phyloP scores from a whole-genome alignment of 2,329 filamentous ascomycete species.

The Colletotrichum coccodes region DNA sequence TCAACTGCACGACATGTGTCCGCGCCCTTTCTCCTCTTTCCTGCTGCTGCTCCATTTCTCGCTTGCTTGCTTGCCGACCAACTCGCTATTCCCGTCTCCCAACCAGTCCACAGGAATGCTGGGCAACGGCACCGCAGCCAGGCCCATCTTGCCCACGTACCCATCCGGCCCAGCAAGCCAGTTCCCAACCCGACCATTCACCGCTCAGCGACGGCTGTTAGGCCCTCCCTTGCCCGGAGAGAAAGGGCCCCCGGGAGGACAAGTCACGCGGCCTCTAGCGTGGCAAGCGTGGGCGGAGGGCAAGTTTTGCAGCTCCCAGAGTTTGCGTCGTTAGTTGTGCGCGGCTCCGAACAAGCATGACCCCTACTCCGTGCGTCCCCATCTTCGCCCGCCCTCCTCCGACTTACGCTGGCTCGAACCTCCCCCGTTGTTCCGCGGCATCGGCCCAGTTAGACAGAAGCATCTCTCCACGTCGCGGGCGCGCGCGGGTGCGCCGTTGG shows the following conservation, averaged over 20 bases:
- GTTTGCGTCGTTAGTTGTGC: not conserved
- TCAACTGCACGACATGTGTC: constrained; percentile 7
- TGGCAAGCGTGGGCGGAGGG: not conserved
- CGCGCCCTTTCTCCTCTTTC: not conserved
- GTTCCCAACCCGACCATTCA: not conserved
- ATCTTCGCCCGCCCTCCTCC: not conserved
- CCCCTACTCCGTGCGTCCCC: constrained; percentile 24
- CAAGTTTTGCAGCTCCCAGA: not conserved
- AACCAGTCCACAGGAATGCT: constrained; percentile 17
- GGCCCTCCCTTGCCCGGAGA: not conserved
- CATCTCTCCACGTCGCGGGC: not conserved
- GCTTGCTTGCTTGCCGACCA: not conserved
- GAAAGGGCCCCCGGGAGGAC: not conserved
- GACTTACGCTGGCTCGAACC: not conserved
- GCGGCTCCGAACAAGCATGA: constrained; percentile 30
- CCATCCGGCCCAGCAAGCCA: not conserved
- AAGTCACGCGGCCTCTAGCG: not conserved
- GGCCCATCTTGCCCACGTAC: constrained; percentile 10
- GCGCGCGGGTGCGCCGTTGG: not conserved
- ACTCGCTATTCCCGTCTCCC: not conserved
- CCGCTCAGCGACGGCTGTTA: not conserved
- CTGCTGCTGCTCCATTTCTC: not conserved
- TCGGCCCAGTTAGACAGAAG: not conserved
- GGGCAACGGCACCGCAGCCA: constrained; percentile 5
- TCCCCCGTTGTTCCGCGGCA: not conserved